Conservation (phyloP, 202 grass and related monocot genomes). For the Digitaria exilis region DNA sequence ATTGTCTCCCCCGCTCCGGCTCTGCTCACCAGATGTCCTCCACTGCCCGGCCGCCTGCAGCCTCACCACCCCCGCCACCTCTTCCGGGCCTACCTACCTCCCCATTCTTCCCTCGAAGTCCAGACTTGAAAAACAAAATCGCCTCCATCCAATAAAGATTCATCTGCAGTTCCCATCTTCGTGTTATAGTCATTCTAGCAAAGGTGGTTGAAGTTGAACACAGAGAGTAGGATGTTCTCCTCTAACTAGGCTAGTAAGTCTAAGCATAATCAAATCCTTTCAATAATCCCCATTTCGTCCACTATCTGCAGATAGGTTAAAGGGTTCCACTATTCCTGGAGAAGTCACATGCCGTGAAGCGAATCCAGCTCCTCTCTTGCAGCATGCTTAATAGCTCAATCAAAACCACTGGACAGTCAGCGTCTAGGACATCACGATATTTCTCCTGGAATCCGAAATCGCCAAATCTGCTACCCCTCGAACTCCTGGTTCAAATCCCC, state of each 20-base stretch:
- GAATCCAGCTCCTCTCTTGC: slow-evolving; percentile 11
- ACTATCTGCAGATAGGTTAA: background rate
- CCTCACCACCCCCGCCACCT: too few relatives aligned
- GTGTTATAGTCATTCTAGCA: background rate
- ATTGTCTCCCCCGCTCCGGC: too few relatives aligned
- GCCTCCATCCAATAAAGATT: background rate
- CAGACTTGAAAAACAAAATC: background rate
- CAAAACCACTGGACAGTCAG: slow-evolving; percentile 5
- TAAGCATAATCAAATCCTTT: background rate
- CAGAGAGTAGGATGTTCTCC: background rate
- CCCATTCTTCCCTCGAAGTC: too few relatives aligned
- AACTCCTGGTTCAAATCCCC: background rate
- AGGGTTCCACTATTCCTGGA: background rate
- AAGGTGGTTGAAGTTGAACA: background rate
- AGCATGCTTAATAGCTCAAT: slow-evolving; percentile 19
- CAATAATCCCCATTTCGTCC: background rate
- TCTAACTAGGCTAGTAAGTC: slow-evolving; percentile 11
- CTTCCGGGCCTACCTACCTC: too few relatives aligned
- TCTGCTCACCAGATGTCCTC: too few relatives aligned
- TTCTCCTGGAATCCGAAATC: slow-evolving; percentile 22
- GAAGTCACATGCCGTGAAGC: background rate
- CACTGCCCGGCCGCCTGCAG: too few relatives aligned
- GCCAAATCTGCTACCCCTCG: background rate
- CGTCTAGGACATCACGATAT: background rate
- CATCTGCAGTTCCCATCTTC: background rate